These are phyloP conservation scores for Gnaphalium uliginosum DNA, from an alignment of 129 eudicot genomes.

Conservation along the genomic window DNA sequence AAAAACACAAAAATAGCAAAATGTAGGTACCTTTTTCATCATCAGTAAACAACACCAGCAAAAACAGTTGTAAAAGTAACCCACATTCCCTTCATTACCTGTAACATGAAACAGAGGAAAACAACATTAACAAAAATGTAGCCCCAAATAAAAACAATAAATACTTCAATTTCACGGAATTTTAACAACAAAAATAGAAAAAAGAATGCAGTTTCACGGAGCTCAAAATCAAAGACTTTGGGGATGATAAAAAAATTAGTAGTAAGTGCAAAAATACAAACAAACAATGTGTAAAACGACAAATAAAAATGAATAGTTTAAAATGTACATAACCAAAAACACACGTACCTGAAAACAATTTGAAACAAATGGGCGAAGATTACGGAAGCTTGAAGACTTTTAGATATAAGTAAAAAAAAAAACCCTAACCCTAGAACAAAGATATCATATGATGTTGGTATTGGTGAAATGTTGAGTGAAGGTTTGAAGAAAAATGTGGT, in stretches of 20 bases:
- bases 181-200: neutral
- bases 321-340: slow-evolving; percentile 15
- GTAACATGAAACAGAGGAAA: slow-evolving; percentile 28
- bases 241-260: slow-evolving; percentile 14
- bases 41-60: slow-evolving; percentile 26
- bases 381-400: slow-evolving; percentile 43
- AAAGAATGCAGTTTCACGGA: slow-evolving; percentile 39
- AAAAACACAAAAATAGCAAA: slow-evolving; percentile 38
- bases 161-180: slow-evolving; percentile 19
- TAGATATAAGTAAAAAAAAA: neutral
- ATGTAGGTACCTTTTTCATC: slow-evolving; percentile 39
- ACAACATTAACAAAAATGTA: slow-evolving; percentile 12
- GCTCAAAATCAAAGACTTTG: slow-evolving; percentile 40
- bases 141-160: slow-evolving; percentile 15
- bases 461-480: slow-evolving; percentile 4
- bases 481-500: slow-evolving; percentile 24
- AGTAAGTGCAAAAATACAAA: slow-evolving; percentile 26
- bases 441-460: neutral
- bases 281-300: slow-evolving; percentile 50
- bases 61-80: slow-evolving; percentile 10
- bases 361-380: slow-evolving; percentile 35
- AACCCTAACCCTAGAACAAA: slow-evolving; percentile 37
- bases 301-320: slow-evolving; percentile 34
- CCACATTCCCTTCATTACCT: slow-evolving; percentile 41
- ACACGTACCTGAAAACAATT: slow-evolving; percentile 50